Conservation (phyloP, 768 basidiomycete species). For the Xanthoconium stramineum region DNA sequence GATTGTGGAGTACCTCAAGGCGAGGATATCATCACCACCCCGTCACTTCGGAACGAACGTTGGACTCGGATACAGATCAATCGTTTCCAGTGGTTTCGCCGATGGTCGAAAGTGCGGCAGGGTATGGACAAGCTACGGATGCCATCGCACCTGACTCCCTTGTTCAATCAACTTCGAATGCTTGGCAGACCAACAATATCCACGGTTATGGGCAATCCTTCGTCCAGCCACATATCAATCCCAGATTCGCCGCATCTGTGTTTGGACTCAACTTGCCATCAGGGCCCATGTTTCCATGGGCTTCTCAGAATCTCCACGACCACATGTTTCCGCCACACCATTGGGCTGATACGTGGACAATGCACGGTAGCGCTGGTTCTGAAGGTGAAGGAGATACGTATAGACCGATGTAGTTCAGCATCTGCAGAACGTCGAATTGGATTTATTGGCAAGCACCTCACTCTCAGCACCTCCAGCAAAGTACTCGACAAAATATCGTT, state of each 20-base stretch:
- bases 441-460: slow-evolving; percentile 16
- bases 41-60: slow-evolving; percentile 25
- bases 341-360: slow-evolving; percentile 42
- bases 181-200: slow-evolving; percentile 15
- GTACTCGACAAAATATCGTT: neutral
- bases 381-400: slow-evolving; percentile 25
- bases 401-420: slow-evolving; percentile 24
- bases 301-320: slow-evolving; percentile 17
- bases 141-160: slow-evolving; percentile 14
- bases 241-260: slow-evolving; percentile 68
- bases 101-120: slow-evolving; percentile 42
- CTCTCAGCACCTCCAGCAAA: neutral
- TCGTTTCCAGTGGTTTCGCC: slow-evolving; percentile 44
- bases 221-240: slow-evolving; percentile 85
- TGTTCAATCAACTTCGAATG: slow-evolving; percentile 8
- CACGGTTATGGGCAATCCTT: slow-evolving; percentile 26
- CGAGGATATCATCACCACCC: slow-evolving; percentile 11
- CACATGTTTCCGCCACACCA: slow-evolving; percentile 8
- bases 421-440: slow-evolving; percentile 11
- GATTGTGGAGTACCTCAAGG: slow-evolving; percentile 19
- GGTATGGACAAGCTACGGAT: slow-evolving; percentile 40
- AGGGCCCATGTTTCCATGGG: slow-evolving; percentile 21
- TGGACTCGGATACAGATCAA: slow-evolving; percentile 28
- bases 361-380: slow-evolving; percentile 26
- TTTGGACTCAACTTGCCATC: slow-evolving; percentile 49